These are phyloP conservation scores for Epichloe typhina DNA, from an alignment of 2,329 filamentous ascomycete species.

Conservation along the genomic window DNA sequence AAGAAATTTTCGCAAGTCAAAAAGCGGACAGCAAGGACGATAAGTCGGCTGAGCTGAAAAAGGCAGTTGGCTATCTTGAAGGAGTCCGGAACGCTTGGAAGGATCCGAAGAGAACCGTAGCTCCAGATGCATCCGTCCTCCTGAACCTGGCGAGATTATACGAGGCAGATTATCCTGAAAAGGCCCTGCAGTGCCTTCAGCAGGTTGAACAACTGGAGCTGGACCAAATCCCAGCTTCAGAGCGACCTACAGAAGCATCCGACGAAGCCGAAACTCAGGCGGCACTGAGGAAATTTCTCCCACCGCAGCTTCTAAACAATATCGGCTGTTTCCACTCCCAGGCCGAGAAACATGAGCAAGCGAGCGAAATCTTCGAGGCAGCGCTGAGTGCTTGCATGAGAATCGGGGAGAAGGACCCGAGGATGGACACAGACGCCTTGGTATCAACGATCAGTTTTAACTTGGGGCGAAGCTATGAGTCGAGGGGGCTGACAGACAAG, in stretches of 20 bases:
- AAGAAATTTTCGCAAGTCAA: slow-evolving; percentile 79
- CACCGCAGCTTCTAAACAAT: slow-evolving; percentile 90
- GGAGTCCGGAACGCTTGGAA: slow-evolving; percentile 80
- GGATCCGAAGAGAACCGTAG: slow-evolving; percentile 72
- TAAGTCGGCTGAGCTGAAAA: slow-evolving; percentile 71
- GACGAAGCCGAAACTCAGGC: slow-evolving; percentile 48
- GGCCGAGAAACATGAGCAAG: slow-evolving; percentile 64
- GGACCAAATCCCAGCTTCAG: slow-evolving; percentile 59
- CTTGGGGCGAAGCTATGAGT: slow-evolving; percentile 84
- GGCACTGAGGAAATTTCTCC: slow-evolving; percentile 61
- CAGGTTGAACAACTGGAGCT: slow-evolving; percentile 88
- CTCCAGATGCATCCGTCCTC: slow-evolving; percentile 73
- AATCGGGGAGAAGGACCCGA: slow-evolving; percentile 60
- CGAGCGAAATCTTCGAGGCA: slow-evolving; percentile 83
- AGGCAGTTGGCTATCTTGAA: slow-evolving; percentile 76
- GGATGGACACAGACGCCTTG: slow-evolving; percentile 75
- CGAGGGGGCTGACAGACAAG: slow-evolving; percentile 65
- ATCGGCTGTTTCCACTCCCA: slow-evolving; percentile 95
- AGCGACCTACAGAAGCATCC: slow-evolving; percentile 41
- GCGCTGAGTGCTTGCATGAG: slow-evolving; percentile 79
- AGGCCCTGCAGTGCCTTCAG: slow-evolving; percentile 79
- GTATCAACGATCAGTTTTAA: slow-evolving; percentile 97
- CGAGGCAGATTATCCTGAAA: slow-evolving; percentile 73
- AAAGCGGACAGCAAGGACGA: slow-evolving; percentile 66
- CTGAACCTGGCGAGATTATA: slow-evolving; percentile 87